Conservation (phyloP, 345 rosid genomes). For the Syzygium grande region DNA sequence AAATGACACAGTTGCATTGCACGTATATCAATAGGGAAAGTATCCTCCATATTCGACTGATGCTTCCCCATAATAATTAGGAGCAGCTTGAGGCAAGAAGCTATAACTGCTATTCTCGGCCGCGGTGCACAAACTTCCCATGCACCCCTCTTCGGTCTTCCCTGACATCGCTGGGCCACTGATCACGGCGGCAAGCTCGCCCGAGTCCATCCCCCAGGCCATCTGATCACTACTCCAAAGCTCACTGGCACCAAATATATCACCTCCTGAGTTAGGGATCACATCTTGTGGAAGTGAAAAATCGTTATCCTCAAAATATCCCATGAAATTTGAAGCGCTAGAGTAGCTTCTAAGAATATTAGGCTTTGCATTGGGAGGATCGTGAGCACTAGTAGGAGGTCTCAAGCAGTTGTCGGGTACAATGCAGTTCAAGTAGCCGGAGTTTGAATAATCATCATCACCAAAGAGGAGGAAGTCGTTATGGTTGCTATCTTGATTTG, state of each 20-base stretch:
- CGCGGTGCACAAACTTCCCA: background rate
- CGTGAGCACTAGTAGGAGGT: constrained; percentile 39
- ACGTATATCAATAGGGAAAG: background rate
- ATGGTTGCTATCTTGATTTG: constrained; percentile 1
- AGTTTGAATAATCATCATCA: constrained; percentile 20
- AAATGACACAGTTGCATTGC: background rate
- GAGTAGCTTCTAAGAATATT: background rate
- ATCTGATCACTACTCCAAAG: background rate
- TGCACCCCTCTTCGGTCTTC: background rate
- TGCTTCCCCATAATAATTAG: constrained; percentile 6
- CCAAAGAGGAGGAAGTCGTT: constrained; percentile 38
- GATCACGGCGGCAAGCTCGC: constrained; percentile 54
- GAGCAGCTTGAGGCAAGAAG: background rate
- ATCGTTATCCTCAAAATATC: background rate
- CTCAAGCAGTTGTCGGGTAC: constrained; percentile 88
- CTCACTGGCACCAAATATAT: constrained; percentile 2
- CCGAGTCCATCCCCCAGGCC: constrained; percentile 35
- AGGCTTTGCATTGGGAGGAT: background rate
- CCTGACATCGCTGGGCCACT: constrained; percentile 20
- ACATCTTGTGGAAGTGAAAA: background rate
- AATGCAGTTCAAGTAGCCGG: constrained; percentile 89
- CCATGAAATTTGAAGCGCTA: background rate
- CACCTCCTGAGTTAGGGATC: background rate
- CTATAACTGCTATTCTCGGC: background rate
- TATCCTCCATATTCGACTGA: constrained; percentile 3